Percentiles rank a stretch among this genome's conserved stretches.
Evolutionary conservation across 2,329 filamentous ascomycete genomes (phyloP).

Genomic region (Fusarium brachygibbosum): DNA sequence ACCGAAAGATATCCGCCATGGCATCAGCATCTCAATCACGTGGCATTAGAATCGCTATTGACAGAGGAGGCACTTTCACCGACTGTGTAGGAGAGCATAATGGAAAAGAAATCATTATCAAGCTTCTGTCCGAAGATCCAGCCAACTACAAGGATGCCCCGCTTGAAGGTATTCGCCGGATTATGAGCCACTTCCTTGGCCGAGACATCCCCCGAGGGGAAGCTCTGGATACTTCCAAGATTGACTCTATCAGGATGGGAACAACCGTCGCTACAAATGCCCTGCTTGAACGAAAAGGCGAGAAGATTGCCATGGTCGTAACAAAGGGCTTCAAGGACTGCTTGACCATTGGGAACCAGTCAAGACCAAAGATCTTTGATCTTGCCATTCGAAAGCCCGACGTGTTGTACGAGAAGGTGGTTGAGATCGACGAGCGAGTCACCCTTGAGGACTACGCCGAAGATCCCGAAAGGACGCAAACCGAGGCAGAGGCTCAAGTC

Average conservation of each 20-base stretch:
- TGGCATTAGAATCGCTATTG: slow-evolving; percentile 81
- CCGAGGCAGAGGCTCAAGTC: slow-evolving; percentile 66
- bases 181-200: slow-evolving; percentile 82
- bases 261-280: slow-evolving; percentile 96
- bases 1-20: slow-evolving; percentile 50
- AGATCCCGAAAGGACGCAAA: slow-evolving; percentile 75
- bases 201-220: slow-evolving; percentile 84
- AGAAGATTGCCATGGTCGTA: slow-evolving; percentile 87
- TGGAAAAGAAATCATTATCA: slow-evolving; percentile 85
- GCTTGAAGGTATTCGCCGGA: slow-evolving; percentile 88
- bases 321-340: slow-evolving; percentile 92
- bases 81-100: slow-evolving; percentile 89
- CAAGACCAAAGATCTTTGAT: slow-evolving; percentile 90
- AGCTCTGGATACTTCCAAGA: slow-evolving; percentile 82
- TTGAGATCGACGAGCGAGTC: slow-evolving; percentile 93
- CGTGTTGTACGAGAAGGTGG: slow-evolving; percentile 84
- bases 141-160: slow-evolving; percentile 92
- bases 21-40: slow-evolving; percentile 57
- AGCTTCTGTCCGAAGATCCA: slow-evolving; percentile 90
- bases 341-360: slow-evolving; percentile 90
- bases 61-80: slow-evolving; percentile 90
- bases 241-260: slow-evolving; percentile 95
- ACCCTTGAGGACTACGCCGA: slow-evolving; percentile 94
- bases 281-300: slow-evolving; percentile 88
- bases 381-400: slow-evolving; percentile 89